These are phyloP conservation scores for Amoebophrya sp. DNA, from an alignment of 169 alveolate genomes.

Conservation along the genomic window DNA sequence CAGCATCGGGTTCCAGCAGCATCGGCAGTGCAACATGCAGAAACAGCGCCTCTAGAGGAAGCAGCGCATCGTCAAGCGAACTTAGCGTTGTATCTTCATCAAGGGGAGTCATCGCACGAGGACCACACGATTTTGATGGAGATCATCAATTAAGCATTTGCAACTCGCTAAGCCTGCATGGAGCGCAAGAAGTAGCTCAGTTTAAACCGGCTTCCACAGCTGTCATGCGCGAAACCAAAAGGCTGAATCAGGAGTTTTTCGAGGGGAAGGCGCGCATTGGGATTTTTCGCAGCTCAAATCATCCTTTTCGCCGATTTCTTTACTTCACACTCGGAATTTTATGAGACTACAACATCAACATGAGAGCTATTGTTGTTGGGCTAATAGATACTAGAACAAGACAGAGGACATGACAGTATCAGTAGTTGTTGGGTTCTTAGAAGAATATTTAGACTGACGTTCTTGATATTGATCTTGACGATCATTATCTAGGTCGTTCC, in stretches of 20 bases:
- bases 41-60: too few species aligned
- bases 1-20: too few species aligned
- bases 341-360: not conserved
- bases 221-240: not conserved
- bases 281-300: not conserved
- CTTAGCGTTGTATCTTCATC: not conserved
- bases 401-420: not conserved
- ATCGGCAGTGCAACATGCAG: too few species aligned
- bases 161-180: not conserved
- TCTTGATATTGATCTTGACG: not conserved
- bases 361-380: not conserved
- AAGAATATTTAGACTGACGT: not conserved
- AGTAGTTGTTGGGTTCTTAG: not conserved
- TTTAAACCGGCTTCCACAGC: not conserved
- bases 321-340: not conserved
- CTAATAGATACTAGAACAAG: not conserved
- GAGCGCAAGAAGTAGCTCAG: not conserved
- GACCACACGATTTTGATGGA: not conserved
- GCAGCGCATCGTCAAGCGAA: too few species aligned
- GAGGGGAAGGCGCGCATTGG: not conserved
- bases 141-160: not conserved
- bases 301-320: not conserved
- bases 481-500: not conserved
- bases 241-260: not conserved
- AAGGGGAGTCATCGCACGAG: not conserved